Percentiles rank a stretch among this genome's conserved stretches.
Evolutionary conservation across 768 basidiomycete genomes (phyloP).

Genomic region (Boletus fagicola): DNA sequence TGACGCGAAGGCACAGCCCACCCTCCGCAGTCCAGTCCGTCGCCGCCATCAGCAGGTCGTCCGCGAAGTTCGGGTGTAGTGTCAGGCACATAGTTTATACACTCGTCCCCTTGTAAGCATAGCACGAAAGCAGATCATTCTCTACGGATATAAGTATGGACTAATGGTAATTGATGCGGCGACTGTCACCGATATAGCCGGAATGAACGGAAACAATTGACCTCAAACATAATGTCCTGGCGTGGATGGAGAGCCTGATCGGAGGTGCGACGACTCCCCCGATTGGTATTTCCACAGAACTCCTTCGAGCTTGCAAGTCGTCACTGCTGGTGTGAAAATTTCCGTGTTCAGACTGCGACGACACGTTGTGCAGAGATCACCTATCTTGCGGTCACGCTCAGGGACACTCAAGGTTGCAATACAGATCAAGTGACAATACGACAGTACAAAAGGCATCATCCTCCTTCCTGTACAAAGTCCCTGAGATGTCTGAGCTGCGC

Average conservation of each 20-base stretch:
- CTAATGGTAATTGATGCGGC: no score
- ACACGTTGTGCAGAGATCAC: neutral
- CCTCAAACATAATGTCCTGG: neutral
- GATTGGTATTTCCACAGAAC: neutral
- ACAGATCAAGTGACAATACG: constrained; percentile 1
- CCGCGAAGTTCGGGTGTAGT: no score
- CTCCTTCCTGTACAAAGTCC: constrained; percentile 61
- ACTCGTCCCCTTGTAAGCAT: no score
- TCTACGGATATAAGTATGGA: no score
- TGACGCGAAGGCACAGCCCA: no score
- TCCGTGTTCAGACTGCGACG: neutral
- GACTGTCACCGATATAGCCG: no score
- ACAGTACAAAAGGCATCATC: constrained; percentile 14
- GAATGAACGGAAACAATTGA: no score
- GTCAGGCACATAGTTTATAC: no score
- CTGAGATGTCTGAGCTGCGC: constrained; percentile 65
- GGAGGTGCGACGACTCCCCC: neutral
- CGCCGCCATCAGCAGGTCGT: no score
- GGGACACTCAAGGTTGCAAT: neutral
- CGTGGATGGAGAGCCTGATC: no score
- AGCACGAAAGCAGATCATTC: no score
- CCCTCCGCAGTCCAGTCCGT: no score
- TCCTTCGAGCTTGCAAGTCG: neutral
- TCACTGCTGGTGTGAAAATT: constrained; percentile 1
- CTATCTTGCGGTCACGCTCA: neutral